Base-by-base conservation (phyloP, 768 basidiomycete genomes). In the Serendipita sp. region DNA sequence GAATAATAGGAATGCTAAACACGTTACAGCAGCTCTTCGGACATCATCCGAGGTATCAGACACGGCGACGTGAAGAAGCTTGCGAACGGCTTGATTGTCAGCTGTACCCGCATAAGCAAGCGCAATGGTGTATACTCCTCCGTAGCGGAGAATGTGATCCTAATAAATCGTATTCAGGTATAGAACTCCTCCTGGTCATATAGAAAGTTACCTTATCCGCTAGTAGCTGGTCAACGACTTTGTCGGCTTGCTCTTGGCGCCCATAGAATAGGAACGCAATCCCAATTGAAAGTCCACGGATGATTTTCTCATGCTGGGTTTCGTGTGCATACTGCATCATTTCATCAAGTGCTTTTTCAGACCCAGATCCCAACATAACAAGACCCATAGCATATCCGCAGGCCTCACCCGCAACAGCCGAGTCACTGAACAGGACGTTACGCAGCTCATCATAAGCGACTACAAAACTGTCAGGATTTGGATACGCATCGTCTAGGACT, bases 221-320 rank as follows among this genome's bases (percentile, higher is more conserved):
- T 53, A 93, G 76, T 34, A 98, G 75, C 52, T 78, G 73, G 69
- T 85, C 85, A 66, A 95, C 84, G 0, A 87, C 86, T n/a, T 77
- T 76, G 67, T 97, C 87, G 5, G 96, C 95, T 69, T 91, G 84
- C 72, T 97, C 96, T 74, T 94, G 91, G 60, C 86, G 82, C 44
- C 90, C 92, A 67, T 95, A 98, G 74, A 83, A 91, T 65, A 98
- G 81, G 73, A 98, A 91, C 1, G 91, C 91, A 48, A 93, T 78
- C 23, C 95, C 95, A 69, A 99, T 81, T 4, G 94, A 90, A 63
- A 99, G 80, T 67, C 93, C 93, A 50, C 96, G 86, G 64, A 98
- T 98, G 70, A 98, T 98, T 78, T 98, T 99, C 77, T 99, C 96
- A 72, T 98, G 96, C 70, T 96, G 92, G 1, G 96, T 99, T 72